phyloP scores from a whole-genome alignment of 2,329 filamentous ascomycete genomes.

The Fonsecaea multimorphosa region DNA sequence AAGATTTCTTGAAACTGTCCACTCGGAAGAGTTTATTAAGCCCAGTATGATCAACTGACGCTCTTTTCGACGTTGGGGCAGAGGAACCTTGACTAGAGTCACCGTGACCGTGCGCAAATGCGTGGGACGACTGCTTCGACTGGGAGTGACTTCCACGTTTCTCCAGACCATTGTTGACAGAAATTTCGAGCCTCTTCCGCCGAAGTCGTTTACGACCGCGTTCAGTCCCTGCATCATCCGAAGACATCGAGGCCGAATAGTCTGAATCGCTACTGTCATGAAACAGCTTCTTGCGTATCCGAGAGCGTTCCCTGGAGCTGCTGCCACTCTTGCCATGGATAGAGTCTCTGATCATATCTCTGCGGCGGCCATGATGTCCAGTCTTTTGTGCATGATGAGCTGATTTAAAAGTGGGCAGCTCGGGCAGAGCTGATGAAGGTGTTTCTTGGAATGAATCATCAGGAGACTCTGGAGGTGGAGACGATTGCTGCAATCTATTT shows the following conservation, averaged over 20 bases:
- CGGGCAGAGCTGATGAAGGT: slow-evolving; percentile 36
- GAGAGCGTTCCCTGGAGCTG: slow-evolving; percentile 29
- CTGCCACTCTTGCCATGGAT: slow-evolving; percentile 29
- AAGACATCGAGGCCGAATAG: slow-evolving; percentile 30
- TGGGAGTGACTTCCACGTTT: slow-evolving; percentile 7
- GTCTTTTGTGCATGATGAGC: slow-evolving; percentile 29
- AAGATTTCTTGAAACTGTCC: slow-evolving; percentile 27
- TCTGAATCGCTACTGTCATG: slow-evolving; percentile 35
- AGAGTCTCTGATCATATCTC: slow-evolving; percentile 33
- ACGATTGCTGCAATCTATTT: slow-evolving; percentile 28
- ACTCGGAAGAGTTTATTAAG: slow-evolving; percentile 28
- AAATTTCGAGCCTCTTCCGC: slow-evolving; percentile 26
- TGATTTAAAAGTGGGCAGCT: slow-evolving; percentile 38
- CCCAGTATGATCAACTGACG: slow-evolving; percentile 32
- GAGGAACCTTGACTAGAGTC: slow-evolving; percentile 34
- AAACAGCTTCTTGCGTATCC: slow-evolving; percentile 29
- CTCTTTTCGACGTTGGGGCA: slow-evolving; percentile 32
- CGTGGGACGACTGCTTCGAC: slow-evolving; percentile 15
- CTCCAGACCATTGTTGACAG: slow-evolving; percentile 10
- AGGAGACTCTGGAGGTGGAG: slow-evolving; percentile 22
- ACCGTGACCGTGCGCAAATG: slow-evolving; percentile 4
- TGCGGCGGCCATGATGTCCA: slow-evolving; percentile 21
- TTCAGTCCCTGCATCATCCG: slow-evolving; percentile 23
- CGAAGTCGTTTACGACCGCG: slow-evolving; percentile 34
- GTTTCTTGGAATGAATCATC: slow-evolving; percentile 18